Percentiles rank a stretch among this genome's conserved stretches.
Conservation (phyloP, 2,329 filamentous ascomycete genomes). For the Xylaria sp. region DNA sequence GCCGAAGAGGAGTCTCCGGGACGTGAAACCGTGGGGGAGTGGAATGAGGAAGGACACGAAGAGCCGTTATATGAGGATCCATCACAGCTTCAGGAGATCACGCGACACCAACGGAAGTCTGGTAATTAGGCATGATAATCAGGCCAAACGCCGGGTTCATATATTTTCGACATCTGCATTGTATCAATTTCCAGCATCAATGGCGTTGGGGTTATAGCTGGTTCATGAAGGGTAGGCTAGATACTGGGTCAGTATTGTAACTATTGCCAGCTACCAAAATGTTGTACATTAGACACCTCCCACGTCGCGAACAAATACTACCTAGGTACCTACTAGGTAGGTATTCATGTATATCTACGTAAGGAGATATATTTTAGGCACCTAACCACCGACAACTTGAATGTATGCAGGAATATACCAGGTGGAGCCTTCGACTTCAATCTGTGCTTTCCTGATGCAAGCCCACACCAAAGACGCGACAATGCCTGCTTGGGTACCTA, state of each 20-base stretch:
- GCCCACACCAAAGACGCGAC: background rate
- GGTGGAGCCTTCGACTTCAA: background rate
- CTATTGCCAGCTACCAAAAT: background rate
- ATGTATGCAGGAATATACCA: too few species aligned
- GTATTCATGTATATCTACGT: too few species aligned
- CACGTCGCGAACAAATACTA: background rate
- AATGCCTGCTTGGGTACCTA: background rate
- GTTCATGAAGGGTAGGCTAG: slow-evolving; percentile 17
- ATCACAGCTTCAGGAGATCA: slow-evolving; percentile 40
- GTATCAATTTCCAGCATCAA: slow-evolving; percentile 30
- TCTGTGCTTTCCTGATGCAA: background rate
- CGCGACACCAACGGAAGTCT: slow-evolving; percentile 11
- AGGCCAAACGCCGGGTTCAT: slow-evolving; percentile 1
- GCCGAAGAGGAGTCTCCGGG: slow-evolving; percentile 13
- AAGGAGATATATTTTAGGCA: too few species aligned
- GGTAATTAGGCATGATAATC: too few species aligned
- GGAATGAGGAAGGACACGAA: slow-evolving; percentile 52
- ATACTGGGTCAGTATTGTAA: background rate
- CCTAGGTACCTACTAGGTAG: background rate
- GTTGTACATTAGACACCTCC: background rate
- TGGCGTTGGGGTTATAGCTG: slow-evolving; percentile 28
- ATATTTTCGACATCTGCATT: slow-evolving; percentile 17
- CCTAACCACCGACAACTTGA: too few species aligned
- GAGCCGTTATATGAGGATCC: slow-evolving; percentile 50
- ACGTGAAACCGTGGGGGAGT: slow-evolving; percentile 47